Evolutionary conservation across 306 rosid species (phyloP), one percentile per base, ranked within the genome.

Genomic region (Trifolium subterraneum): DNA sequence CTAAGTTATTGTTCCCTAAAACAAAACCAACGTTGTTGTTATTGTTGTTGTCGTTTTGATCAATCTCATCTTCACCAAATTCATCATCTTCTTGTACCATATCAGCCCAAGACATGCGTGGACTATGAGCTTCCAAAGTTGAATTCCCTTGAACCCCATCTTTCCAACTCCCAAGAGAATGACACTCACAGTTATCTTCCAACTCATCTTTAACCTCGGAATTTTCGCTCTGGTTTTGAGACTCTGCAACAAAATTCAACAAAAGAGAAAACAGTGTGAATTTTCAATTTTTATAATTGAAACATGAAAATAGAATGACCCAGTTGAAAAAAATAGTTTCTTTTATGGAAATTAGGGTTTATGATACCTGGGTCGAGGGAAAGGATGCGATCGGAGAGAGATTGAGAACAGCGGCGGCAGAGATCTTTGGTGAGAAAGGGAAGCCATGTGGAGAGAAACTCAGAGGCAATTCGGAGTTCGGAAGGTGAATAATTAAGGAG

Each of bases 31-130:
- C 39, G 68, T 82, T 84, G 42, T 39, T 74, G 4, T 71, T 78
- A 20, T 42, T 72, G 71, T 82, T 84, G 35, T 33, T 75, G 4
- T 74, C 79, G 20, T 33, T 74, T 1, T 52, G 35, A 39, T 62
- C 80, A 5, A 45, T 69, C 20, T 81, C 88, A 8, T 81, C 88
- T 48, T 87, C 97, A 27, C 73, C 93, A 11, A 92, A 87, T 76
- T 92, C 98, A 25, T 91, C 99, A 18, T 94, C 96, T 72, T 94
- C 98, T 67, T 89, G 96, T 3, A 87, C 96, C 97, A 95, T 95
- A 73, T 95, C 99, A 2, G 99, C 99, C 99, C 99, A 95, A n/a
- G 92, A 92, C 86, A 85, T 77, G 7, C 90, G 85, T 35, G 66
- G 66, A 60, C 66, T 60, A 7, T 20, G 66, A 29, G 20, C 42